These are phyloP conservation scores for Thelonectria blattea DNA, from an alignment of 2,329 filamentous ascomycete species.

Conservation along the genomic window DNA sequence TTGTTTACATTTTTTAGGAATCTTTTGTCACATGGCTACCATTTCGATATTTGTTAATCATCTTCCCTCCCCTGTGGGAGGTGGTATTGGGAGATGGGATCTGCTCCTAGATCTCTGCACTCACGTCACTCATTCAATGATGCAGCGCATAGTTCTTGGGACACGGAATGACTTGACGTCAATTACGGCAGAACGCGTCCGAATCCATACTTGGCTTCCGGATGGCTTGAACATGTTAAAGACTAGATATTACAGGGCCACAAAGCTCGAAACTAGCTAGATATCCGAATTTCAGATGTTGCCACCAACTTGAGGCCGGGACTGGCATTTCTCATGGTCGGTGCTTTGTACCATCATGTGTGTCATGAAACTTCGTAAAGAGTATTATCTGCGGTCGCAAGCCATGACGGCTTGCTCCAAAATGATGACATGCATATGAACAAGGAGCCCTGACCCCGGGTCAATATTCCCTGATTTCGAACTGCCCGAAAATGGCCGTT, in stretches of 20 bases:
- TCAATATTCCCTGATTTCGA: not conserved
- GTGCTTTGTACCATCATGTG: not conserved
- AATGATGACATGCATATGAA: not conserved
- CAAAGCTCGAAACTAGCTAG: not conserved
- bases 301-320: not conserved
- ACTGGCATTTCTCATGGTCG: not conserved
- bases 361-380: conserved; percentile 14
- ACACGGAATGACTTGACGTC: not conserved
- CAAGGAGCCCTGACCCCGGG: not conserved
- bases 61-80: not conserved
- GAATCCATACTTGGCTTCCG: not conserved
- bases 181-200: not conserved
- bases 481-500: not conserved
- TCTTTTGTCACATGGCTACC: not conserved
- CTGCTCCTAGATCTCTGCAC: too few relatives aligned
- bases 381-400: conserved; percentile 1
- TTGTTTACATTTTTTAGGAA: not conserved
- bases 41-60: not conserved
- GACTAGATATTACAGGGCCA: not conserved
- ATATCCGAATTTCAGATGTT: not conserved
- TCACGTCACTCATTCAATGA: too few relatives aligned
- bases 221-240: not conserved
- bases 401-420: not conserved
- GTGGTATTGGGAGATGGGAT: not conserved
- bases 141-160: not conserved